Evolutionary conservation across 495 filamentous ascomycete genomes (phyloP), one percentile per base, ranked within the genome.

Genomic region (Trichocladium antarcticum): DNA sequence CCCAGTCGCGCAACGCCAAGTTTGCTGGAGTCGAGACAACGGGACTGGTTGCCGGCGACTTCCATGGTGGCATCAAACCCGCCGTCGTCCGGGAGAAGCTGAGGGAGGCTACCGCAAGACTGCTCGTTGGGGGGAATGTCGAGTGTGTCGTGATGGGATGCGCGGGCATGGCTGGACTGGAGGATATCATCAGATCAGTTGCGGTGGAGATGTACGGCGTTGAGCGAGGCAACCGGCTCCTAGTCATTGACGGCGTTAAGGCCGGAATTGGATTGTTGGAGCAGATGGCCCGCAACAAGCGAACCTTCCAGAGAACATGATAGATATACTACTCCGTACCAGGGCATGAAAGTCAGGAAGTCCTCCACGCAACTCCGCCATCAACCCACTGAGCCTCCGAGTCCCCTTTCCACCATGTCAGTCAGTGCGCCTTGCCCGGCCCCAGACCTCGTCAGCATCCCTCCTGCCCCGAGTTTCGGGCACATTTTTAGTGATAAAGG

Each of bases 131-230:
- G 8, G 72, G 76, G 0, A 51, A 64, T 4, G 80, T 89, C 0
- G 75, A 75, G 22, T 76, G 83, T 50, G 79, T 87, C 20, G 77
- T 86, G 48, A 72, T 87, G 66, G 83, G 83, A 2, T 95, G 89
- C 68, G 90, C 89, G 35, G 90, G 92, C 5, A 95, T 96, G 92
- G 82, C 79, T 19, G 92, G 90, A 11, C 76, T 97, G 70, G 84
- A 90, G 47, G 74, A 81, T 47, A 82, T 84, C 42, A 87, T 95
- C 37, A 73, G 83, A 42, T 75, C 76, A 32, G 83, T 81, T 2
- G 84, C 84, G 37, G 60, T 76, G 22, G 75, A 81, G 46, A 72
- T 73, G 16, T 78, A 81, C 51, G 86, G 84, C 12, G 66, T 74
- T 37, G 64, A 72, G 12, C 68, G 74, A 40, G 87, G 84, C 0